Conservation (phyloP, 495 filamentous ascomycete genomes). For the Daldinia concentrica region DNA sequence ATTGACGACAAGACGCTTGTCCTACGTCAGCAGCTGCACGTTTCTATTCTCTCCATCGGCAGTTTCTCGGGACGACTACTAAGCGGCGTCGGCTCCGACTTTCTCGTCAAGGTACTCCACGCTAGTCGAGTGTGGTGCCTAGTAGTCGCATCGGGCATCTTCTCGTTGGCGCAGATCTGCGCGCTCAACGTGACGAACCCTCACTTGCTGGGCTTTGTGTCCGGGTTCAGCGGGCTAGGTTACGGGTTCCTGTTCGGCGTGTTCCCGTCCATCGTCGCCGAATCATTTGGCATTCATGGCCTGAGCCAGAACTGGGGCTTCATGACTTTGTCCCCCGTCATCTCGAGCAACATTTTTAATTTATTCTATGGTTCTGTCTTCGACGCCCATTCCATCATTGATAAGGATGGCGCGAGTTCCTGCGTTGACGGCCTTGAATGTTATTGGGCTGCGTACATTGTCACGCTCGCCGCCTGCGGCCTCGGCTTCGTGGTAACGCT, state of each 20-base stretch:
- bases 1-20: conserved; percentile 79
- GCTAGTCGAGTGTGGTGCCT: conserved; percentile 91
- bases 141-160: conserved; percentile 77
- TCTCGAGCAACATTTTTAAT: conserved; percentile 92
- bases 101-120: conserved; percentile 79
- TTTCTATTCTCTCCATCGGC: conserved; percentile 87
- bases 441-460: conserved; percentile 81
- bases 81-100: conserved; percentile 88
- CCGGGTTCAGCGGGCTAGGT: conserved; percentile 82
- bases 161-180: conserved; percentile 81
- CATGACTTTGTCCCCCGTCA: conserved; percentile 87
- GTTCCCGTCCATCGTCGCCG: conserved; percentile 89
- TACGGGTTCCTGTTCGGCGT: conserved; percentile 97
- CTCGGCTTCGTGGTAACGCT: conserved; percentile 74
- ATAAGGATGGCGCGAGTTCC: conserved; percentile 71
- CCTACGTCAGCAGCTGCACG: conserved; percentile 86
- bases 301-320: conserved; percentile 92
- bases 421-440: conserved; percentile 83
- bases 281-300: conserved; percentile 90
- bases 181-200: conserved; percentile 85
- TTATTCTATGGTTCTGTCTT: conserved; percentile 84
- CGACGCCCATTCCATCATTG: conserved; percentile 78
- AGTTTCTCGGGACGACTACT: conserved; percentile 83
- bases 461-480: conserved; percentile 80
- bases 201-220: conserved; percentile 77